Conservation (phyloP, 257 asterid genomes). For the Linderniella brevidens region DNA sequence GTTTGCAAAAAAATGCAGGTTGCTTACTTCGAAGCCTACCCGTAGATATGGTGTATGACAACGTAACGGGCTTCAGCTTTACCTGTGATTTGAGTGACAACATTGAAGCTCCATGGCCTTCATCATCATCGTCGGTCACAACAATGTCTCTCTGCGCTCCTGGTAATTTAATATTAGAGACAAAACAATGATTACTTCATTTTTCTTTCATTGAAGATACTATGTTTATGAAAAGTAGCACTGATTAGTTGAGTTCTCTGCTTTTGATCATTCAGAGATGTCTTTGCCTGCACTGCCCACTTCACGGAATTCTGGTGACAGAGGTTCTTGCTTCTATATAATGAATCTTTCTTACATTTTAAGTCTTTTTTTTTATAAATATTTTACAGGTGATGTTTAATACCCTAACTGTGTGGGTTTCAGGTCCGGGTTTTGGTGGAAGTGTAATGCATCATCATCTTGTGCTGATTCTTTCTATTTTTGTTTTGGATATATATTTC, state of each 20-base stretch:
- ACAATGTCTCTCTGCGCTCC: slow-evolving; percentile 95
- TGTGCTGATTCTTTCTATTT: too few relatives aligned
- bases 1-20: slow-evolving; percentile 27
- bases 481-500: too few relatives aligned
- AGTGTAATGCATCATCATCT: too few relatives aligned
- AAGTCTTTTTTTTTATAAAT: too few relatives aligned
- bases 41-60: slow-evolving; percentile 74
- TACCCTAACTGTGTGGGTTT: too few relatives aligned
- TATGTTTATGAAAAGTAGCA: neutral
- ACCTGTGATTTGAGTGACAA: slow-evolving; percentile 83
- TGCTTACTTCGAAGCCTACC: slow-evolving; percentile 84
- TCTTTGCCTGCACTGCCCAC: slow-evolving; percentile 94
- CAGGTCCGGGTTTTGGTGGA: too few relatives aligned
- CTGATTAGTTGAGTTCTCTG: neutral
- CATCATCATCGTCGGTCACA: slow-evolving; percentile 65
- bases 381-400: too few relatives aligned
- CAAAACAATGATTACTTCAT: slow-evolving; percentile 2
- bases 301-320: slow-evolving; percentile 29
- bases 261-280: slow-evolving; percentile 50
- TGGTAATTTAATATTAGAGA: slow-evolving; percentile 30
- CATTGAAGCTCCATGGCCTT: slow-evolving; percentile 99
- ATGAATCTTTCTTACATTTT: too few relatives aligned
- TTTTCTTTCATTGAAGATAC: neutral
- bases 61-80: slow-evolving; percentile 72
- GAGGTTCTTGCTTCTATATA: too few relatives aligned